Percentiles rank a stretch among this genome's conserved stretches.
Evolutionary conservation across 2,329 filamentous ascomycete genomes (phyloP).

Genomic region (Scedosporium boydii): DNA sequence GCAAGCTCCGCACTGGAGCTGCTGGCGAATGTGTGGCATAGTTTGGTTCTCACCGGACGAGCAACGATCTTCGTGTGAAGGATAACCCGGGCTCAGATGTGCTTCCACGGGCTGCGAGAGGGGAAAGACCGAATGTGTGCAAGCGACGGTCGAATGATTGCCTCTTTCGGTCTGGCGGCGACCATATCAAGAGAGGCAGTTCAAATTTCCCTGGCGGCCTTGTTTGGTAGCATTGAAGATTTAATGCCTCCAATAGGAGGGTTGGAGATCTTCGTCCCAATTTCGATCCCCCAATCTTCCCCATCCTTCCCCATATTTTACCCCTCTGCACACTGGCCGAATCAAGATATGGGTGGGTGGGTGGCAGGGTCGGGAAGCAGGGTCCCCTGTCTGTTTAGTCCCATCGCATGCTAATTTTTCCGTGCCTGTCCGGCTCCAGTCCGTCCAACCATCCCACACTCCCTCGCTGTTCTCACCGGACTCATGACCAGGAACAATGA

Average conservation of each 20-base stretch:
- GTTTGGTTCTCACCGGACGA: neutral
- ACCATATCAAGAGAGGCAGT: neutral
- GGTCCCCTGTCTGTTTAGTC: neutral
- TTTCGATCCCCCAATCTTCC: neutral
- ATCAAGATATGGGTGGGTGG: neutral
- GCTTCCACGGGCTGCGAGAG: neutral
- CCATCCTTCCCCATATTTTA: neutral
- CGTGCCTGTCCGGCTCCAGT: neutral
- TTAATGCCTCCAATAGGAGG: neutral
- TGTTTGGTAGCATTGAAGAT: neutral
- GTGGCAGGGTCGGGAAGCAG: neutral
- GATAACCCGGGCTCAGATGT: neutral
- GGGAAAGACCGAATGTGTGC: neutral
- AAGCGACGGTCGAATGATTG: neutral
- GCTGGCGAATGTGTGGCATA: neutral
- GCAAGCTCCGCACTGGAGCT: neutral
- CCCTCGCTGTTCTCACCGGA: neutral
- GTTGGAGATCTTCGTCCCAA: neutral
- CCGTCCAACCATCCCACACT: neutral
- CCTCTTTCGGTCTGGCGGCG: neutral
- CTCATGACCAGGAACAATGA: constrained; percentile 1
- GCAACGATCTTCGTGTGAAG: neutral
- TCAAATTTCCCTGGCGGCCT: neutral
- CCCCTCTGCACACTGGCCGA: neutral
- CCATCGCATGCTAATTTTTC: neutral